Evolutionary conservation across 768 basidiomycete genomes (phyloP).

Genomic region (Termitomyces sp.): DNA sequence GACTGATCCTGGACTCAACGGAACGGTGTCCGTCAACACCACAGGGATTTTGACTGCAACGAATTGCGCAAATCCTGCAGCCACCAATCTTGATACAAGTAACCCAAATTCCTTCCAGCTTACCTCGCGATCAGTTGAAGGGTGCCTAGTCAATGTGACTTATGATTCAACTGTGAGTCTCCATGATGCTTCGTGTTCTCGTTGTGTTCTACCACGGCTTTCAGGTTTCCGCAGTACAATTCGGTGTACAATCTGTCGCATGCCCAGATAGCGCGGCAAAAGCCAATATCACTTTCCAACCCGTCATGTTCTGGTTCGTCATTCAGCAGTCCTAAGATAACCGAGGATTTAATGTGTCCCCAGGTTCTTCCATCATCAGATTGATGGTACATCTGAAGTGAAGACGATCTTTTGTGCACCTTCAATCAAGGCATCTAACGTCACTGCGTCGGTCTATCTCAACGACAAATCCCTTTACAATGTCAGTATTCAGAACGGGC

Average conservation of each 20-base stretch:
- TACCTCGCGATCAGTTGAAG: conserved; percentile 40
- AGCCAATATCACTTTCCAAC: conserved; percentile 33
- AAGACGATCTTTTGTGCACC: conserved; percentile 58
- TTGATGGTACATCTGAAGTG: conserved; percentile 32
- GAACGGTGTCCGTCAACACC: conserved; percentile 47
- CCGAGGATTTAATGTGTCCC: conserved; percentile 1
- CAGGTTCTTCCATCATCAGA: conserved; percentile 37
- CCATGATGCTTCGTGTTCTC: background rate
- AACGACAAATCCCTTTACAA: conserved; percentile 36
- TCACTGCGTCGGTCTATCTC: conserved; percentile 40
- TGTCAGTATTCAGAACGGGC: conserved; percentile 28
- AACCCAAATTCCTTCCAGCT: conserved; percentile 22
- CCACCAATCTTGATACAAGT: conserved; percentile 18
- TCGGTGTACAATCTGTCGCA: conserved; percentile 38
- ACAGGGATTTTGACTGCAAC: conserved; percentile 43
- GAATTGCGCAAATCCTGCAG: conserved; percentile 42
- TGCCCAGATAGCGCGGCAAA: conserved; percentile 29
- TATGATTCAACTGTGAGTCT: conserved; percentile 34
- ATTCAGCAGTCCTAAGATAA: background rate
- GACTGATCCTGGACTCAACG: conserved; percentile 40
- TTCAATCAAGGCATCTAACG: conserved; percentile 37
- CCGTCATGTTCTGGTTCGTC: conserved; percentile 66
- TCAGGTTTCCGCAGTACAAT: conserved; percentile 41
- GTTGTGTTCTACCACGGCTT: background rate
- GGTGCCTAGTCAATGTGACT: conserved; percentile 36